Base-by-base conservation (phyloP, 306 rosid species). In the Lathyrus oleraceus region DNA sequence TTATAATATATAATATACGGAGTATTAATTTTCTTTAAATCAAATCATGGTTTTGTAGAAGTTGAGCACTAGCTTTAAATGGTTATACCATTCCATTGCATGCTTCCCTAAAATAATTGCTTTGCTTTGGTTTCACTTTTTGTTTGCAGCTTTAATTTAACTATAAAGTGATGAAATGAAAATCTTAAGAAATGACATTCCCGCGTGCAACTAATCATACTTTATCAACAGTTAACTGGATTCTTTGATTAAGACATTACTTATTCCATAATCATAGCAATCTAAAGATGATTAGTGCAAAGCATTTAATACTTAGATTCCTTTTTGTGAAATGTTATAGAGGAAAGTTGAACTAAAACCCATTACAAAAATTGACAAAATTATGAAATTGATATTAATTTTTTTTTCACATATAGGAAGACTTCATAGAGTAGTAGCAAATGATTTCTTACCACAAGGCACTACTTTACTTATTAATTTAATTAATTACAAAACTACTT, bases 201-300 rank as follows among this genome's bases (percentile, higher is more conserved):
- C 78, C 86, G 92, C 92, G 88, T 87, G 96, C 97, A 75, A 82
- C 70, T 78, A 81, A 80, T 81, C 90, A 74, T 83, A 84, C 86
- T 74, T 85, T 72, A 76, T 71, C 19, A 49, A 86, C 84, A 86
- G 83, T 80, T 81, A 27, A 67, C 52, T 57, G 28, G 86, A 81
- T 88, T 76, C 84, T 42, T 85, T 74, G 85, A 86, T 88, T 83
- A 74, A 63, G 85, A 84, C 85, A 67, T 87, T 80, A 74, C 77
- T 75, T 69, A 73, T 47, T 85, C 77, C 67, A 76, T 83, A 57
- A 86, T 80, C 83, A 81, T 69, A 12, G 35, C 75, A 59, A 83
- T 72, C 69, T 74, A 65, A 61, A 60, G 17, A 63, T 70, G 75
- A 79, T 80, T 83, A 71, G 57, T 68, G 68, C 23, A 74, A 78